These are phyloP conservation scores for Ceratocystis ficicola DNA, from an alignment of 2,329 filamentous ascomycete genomes.

Conservation along the genomic window DNA sequence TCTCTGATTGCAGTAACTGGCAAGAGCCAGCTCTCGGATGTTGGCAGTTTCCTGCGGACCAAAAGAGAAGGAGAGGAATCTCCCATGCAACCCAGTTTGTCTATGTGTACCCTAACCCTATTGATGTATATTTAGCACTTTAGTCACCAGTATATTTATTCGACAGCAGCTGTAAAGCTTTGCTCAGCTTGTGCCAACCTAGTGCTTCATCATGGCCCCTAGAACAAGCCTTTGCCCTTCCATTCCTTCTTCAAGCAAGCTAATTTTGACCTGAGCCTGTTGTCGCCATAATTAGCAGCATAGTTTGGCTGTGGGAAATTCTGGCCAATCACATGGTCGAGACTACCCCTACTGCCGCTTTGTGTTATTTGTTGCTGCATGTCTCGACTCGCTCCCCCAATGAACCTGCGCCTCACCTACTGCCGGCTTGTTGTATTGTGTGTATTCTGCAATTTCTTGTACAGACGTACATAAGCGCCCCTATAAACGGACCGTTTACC, in stretches of 20 bases:
- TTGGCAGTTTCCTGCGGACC: background rate
- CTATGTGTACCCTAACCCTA: constrained; percentile 4
- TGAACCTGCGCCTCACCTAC: background rate
- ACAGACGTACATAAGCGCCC: background rate
- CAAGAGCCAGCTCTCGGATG: background rate
- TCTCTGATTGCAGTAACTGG: background rate
- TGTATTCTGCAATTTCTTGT: background rate
- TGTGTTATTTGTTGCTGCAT: background rate
- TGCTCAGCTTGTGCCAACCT: background rate
- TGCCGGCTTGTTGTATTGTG: background rate
- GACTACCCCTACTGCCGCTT: background rate
- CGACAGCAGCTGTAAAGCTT: background rate
- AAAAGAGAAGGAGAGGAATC: background rate
- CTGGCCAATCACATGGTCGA: background rate
- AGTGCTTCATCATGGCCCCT: background rate
- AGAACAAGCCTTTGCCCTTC: background rate
- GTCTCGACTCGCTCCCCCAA: background rate
- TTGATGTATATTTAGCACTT: background rate
- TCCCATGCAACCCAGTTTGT: background rate
- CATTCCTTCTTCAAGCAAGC: background rate
- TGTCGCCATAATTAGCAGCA: background rate
- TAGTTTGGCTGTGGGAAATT: background rate
- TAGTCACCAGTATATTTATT: background rate
- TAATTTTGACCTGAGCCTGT: background rate
- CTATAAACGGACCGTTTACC: background rate